phyloP scores from a whole-genome alignment of 2,329 filamentous ascomycete species.

The Stemphylium lycopersici region DNA sequence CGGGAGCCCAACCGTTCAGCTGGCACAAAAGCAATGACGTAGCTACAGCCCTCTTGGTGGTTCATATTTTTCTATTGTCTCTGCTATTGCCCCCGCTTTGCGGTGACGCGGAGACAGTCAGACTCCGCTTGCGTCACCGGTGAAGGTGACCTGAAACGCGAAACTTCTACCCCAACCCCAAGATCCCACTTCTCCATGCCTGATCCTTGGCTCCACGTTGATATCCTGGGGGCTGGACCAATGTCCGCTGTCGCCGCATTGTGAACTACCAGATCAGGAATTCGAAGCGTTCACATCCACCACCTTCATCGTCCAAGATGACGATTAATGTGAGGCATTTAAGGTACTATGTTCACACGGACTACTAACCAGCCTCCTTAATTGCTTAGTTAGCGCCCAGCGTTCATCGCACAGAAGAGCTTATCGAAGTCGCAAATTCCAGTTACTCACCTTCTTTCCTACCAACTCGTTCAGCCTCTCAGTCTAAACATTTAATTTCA shows the following conservation, averaged over 20 bases:
- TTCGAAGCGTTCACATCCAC: neutral
- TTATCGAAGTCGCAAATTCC: neutral
- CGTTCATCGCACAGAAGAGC: neutral
- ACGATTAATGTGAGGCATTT: neutral
- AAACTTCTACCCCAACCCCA: neutral
- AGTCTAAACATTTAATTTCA: neutral
- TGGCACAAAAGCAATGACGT: neutral
- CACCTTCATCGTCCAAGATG: neutral
- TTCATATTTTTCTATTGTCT: neutral
- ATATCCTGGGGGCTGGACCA: neutral
- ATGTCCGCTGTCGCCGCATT: neutral
- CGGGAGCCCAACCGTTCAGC: neutral
- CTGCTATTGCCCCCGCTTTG: neutral
- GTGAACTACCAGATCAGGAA: neutral
- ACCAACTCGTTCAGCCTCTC: neutral
- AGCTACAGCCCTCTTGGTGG: neutral
- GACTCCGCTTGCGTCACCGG: neutral
- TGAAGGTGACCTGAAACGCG: conserved; percentile 7
- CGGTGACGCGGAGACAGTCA: neutral
- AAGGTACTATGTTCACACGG: neutral
- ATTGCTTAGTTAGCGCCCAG: conserved; percentile 7
- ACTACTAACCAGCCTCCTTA: neutral
- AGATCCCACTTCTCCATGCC: neutral
- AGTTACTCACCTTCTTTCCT: neutral
- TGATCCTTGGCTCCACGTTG: no score